Evolutionary conservation across 2,329 filamentous ascomycete genomes (phyloP), one percentile per base, ranked within the genome.

Genomic region (Aureobasidium sp.): DNA sequence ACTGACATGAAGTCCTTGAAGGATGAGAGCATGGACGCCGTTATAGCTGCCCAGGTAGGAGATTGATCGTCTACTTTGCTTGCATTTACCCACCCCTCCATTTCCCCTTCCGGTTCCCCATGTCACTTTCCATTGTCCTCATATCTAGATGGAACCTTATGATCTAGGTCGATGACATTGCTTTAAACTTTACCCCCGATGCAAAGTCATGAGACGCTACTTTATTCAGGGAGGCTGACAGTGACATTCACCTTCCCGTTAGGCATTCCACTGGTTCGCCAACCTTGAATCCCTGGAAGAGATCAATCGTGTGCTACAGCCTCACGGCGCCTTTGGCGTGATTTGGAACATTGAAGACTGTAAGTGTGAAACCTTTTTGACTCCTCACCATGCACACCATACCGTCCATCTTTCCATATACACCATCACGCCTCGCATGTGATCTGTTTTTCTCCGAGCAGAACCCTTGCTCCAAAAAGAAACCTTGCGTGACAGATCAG

Each of bases 321-420:
- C 84, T 0, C 80, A 80, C 7, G 82, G 81, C 7, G 77, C 78
- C 31, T 76, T 91, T 31, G 87, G 84, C 15, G 72, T 89, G 71
- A 85, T 91, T 59, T 91, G 88, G 88, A 90, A 90, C 67, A 77
- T 86, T 63, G 87, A 90, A 70, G 85, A 88, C 66, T 89, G 86
- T 86, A 73, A 68, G 80, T 61, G 12, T 29, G 8, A 29, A 44
- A n/a, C 15, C 24, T 50, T 27, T 75, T 49, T 14, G 17, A 11
- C 24, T 17, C 14, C n/a, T 45, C 29, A n/a, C 15, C 3, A 49
- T 48, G 56, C 50, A 54, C 50, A 48, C 15, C 33, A 14, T 49
- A 15, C 8, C 22, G 15, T 12, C 53, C 29, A 6, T 33, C 7
- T 57, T 47, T 17, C 12, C 9, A 17, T 35, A 22, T 11, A 33